Base-by-base conservation (phyloP, 140 eudicot species). In the Bidens hawaiensis region DNA sequence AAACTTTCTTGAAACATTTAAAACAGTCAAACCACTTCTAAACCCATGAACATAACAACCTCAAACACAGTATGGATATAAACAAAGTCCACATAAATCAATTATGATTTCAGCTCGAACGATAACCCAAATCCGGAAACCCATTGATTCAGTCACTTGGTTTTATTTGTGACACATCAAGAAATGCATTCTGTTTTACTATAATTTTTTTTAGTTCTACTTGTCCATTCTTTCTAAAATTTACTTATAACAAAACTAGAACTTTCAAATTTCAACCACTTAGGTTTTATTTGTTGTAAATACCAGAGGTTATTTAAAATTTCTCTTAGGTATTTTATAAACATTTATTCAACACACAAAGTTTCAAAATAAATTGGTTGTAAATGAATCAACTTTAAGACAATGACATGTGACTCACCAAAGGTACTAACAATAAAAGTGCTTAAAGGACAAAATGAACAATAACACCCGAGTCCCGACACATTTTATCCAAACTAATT, bases 341-440 rank as follows among this genome's bases (percentile, higher is more conserved):
- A 62, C 18, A 45, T 13, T 46, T 69, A 13, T 60, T 43, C 21
- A 55, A 54, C 63, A 34, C 30, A 55, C 24, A 42, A 57, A 47
- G 38, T 43, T 65, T 65, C 36, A 22, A 65, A 65, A 57, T 36
- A 19, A 56, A 58, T 65, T n/a, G 38, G 50, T 17, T 25, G 49
- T 36, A 58, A 36, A 58, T 74, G 78, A 57, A 58, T 46, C 78
- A 66, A 48, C 69, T 73, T 74, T 58, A 54, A 74, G 78, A 74
- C 78, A 74, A 19, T 21, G 78, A 74, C 78, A 74, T 43, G 78
- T 65, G 78, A 74, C 69, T 59, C 64, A 40, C 74, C 49, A 66
- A 74, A 65, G 74, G 78, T 74, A 66, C 78, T 36, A 65, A 34
- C 73, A 57, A 65, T 73, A 55, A 56, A 46, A 66, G 78, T 49